Percentiles rank a stretch among this genome's conserved stretches.
Evolutionary conservation across 306 rosid species (phyloP).

Genomic region (Cucumis hystrix): DNA sequence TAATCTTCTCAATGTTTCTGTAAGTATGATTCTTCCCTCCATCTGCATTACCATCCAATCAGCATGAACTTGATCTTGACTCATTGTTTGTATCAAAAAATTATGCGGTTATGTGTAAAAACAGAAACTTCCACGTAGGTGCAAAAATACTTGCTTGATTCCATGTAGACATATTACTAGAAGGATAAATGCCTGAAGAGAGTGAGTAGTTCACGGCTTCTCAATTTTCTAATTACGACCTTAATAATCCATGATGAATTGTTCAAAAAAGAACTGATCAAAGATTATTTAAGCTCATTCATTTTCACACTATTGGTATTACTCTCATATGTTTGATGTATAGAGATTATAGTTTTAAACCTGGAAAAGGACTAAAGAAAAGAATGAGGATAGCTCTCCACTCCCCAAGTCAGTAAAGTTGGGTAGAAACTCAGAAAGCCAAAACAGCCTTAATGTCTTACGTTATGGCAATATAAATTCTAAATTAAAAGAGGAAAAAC

Average conservation of each 20-base stretch:
- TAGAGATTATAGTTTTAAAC: neutral
- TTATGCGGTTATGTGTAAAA: neutral
- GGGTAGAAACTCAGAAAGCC: neutral
- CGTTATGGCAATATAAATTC: neutral
- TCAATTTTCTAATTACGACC: neutral
- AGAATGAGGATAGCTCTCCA: neutral
- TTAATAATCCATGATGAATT: neutral
- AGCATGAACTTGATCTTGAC: slow-evolving; percentile 8
- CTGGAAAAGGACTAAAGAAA: neutral
- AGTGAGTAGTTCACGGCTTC: neutral
- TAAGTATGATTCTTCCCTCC: slow-evolving; percentile 18
- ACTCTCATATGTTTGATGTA: neutral
- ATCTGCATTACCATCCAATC: neutral
- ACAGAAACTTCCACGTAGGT: neutral
- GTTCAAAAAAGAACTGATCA: neutral
- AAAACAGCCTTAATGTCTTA: neutral
- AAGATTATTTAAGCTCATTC: neutral
- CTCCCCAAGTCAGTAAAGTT: neutral
- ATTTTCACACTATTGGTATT: neutral
- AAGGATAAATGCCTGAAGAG: neutral
- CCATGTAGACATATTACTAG: neutral
- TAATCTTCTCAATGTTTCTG: slow-evolving; percentile 79
- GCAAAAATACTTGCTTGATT: neutral
- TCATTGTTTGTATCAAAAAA: neutral
- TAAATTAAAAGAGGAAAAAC: neutral